Evolutionary conservation across 176 grass and related monocot species (phyloP).

Genomic region (Metroxylon sagu): DNA sequence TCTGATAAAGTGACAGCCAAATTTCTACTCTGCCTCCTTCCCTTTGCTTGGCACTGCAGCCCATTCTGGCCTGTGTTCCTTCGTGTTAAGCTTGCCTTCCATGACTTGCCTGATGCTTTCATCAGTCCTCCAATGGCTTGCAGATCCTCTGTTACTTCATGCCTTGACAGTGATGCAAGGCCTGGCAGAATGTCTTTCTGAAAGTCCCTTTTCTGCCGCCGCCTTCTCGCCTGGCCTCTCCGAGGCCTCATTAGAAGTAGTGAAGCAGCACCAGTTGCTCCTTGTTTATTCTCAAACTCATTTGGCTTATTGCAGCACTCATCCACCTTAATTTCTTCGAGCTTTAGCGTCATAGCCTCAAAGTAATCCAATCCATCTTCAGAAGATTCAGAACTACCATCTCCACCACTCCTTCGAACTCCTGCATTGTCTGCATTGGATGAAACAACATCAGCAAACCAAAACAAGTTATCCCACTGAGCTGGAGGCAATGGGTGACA

Average conservation of each 20-base stretch:
- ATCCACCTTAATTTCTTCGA: conserved; percentile 59
- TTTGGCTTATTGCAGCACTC: conserved; percentile 46
- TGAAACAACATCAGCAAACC: conserved; percentile 56
- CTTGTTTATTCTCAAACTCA: conserved; percentile 22
- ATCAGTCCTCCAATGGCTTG: conserved; percentile 62
- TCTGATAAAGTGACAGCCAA: conserved; percentile 21
- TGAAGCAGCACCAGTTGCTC: conserved; percentile 31
- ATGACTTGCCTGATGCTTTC: conserved; percentile 43
- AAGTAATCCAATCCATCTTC: conserved; percentile 55
- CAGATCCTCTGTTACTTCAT: conserved; percentile 83
- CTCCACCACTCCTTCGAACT: conserved; percentile 6
- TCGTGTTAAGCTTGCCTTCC: conserved; percentile 33
- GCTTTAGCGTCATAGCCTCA: conserved; percentile 72
- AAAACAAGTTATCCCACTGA: conserved; percentile 29
- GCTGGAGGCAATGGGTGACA: not conserved
- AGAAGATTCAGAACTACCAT: conserved; percentile 10
- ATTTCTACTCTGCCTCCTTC: conserved; percentile 34
- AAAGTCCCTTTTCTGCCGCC: conserved; percentile 69
- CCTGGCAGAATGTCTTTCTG: conserved; percentile 78
- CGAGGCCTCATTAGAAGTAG: conserved; percentile 49
- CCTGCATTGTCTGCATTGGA: conserved; percentile 16
- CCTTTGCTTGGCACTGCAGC: conserved; percentile 20
- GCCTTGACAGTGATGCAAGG: conserved; percentile 60
- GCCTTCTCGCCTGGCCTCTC: conserved; percentile 54
- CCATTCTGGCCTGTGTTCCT: conserved; percentile 20